Percentiles rank a stretch among this genome's conserved stretches.
These are phyloP conservation scores for Rostrohypoxylon terebratum DNA, from an alignment of 495 filamentous ascomycete species.

Conservation along the genomic window DNA sequence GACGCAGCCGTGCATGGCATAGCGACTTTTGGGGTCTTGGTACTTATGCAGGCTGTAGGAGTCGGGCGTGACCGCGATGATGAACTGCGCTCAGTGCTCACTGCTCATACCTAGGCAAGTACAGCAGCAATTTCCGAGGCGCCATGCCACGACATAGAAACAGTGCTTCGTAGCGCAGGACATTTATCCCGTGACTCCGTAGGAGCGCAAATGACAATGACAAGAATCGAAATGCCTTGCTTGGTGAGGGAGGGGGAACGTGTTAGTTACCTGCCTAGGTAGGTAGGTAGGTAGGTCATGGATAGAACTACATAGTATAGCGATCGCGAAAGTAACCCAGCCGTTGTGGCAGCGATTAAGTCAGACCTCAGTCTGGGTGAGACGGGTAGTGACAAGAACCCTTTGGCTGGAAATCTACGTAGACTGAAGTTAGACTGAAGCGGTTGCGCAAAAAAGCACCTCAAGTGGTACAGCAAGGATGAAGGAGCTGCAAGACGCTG, in stretches of 20 bases:
- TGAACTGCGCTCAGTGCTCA: constrained; percentile 13
- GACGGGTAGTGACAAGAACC: constrained; percentile 36
- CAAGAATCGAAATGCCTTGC: background rate
- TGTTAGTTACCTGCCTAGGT: background rate
- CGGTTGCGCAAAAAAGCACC: background rate
- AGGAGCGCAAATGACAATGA: constrained; percentile 27
- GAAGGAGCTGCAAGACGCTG: constrained; percentile 7
- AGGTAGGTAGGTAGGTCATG: background rate
- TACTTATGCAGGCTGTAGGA: constrained; percentile 25
- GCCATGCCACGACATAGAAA: constrained; percentile 37
- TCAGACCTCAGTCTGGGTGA: constrained; percentile 14
- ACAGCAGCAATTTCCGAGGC: constrained; percentile 22
- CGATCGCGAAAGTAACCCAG: constrained; percentile 9
- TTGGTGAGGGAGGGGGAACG: constrained; percentile 2
- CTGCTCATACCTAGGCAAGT: constrained; percentile 18
- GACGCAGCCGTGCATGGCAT: constrained; percentile 34
- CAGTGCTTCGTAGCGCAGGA: constrained; percentile 38
- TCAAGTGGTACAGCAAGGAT: constrained; percentile 26
- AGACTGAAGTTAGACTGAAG: constrained; percentile 12
- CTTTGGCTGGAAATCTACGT: constrained; percentile 28
- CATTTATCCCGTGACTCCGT: constrained; percentile 38
- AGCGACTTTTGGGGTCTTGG: background rate
- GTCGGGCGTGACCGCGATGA: constrained; percentile 14
- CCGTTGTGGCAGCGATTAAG: constrained; percentile 12
- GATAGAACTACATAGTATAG: constrained; percentile 7